Evolutionary conservation across 1,284 basidiomycete genomes (phyloP).

Genomic region (Apiotrichum laibachii): DNA sequence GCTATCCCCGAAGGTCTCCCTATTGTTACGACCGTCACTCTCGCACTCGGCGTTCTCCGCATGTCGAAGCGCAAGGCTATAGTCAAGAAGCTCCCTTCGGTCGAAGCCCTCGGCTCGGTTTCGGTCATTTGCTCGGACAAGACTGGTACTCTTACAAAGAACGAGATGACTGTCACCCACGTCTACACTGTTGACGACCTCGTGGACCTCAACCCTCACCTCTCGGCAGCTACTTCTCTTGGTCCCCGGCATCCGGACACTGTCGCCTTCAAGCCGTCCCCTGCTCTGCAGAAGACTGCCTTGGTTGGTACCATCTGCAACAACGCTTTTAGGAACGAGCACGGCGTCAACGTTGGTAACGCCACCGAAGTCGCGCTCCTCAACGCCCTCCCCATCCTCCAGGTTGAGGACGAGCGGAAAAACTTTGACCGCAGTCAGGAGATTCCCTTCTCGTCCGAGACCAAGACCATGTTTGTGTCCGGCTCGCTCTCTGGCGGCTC

Average conservation of each 20-base stretch:
- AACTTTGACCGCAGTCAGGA: constrained; percentile 74
- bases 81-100: constrained; percentile 92
- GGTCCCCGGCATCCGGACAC: constrained; percentile 60
- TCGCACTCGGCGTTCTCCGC: constrained; percentile 86
- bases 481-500: constrained; percentile 59
- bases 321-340: constrained; percentile 63
- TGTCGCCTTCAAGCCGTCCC: constrained; percentile 43
- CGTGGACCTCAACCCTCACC: constrained; percentile 61
- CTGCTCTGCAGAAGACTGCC: constrained; percentile 68
- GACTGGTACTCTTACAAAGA: constrained; percentile 94
- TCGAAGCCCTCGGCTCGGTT: constrained; percentile 89
- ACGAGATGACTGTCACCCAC: constrained; percentile 91
- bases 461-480: constrained; percentile 86
- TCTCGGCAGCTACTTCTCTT: constrained; percentile 52
- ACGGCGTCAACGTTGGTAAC: constrained; percentile 77
- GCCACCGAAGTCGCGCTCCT: constrained; percentile 91
- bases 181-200: constrained; percentile 82
- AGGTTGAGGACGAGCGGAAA: constrained; percentile 64
- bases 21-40: constrained; percentile 94
- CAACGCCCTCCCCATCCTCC: constrained; percentile 72
- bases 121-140: constrained; percentile 98
- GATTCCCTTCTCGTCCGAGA: constrained; percentile 85
- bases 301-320: constrained; percentile 58
- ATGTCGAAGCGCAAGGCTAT: constrained; percentile 95
- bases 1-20: constrained; percentile 96